Evolutionary conservation across 164 flowering plant species (phyloP), one percentile per base, ranked within the genome.

Genomic region (Vitis labrusca): DNA sequence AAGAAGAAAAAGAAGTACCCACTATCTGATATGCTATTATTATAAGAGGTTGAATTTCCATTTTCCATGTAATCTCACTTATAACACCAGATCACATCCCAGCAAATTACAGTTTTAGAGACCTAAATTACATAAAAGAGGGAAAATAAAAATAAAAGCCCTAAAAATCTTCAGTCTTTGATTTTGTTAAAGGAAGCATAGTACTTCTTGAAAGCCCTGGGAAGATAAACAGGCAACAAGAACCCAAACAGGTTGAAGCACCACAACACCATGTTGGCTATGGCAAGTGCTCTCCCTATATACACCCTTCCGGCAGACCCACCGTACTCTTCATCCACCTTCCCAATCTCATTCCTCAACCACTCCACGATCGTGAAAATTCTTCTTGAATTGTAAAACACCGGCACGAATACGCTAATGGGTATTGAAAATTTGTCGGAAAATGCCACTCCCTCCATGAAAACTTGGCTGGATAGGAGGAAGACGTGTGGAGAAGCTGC

Each of bases 401-500:
- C 85, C 10, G 94, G 94, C 51, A 92, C 89, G 52, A 88, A 88
- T 2, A 77, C 94, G 15, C 85, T 63, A 2, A 85, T 66, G 1
- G 91, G 94, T 0, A 81, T 23, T 54, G 93, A 81, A 62, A 91
- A 89, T 56, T 77, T n/a, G n/a, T 64, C 66, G 3, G 85, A 73
- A 67, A 71, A 80, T 4, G 93, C 69, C 11, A 80, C 32, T 9
- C 83, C 83, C 17, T 80, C 83, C 91, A 92, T 86, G 77, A 88
- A 87, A 8, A 89, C 80, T 44, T 89, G 98, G 63, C 89, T 75
- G 0, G 94, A 78, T 0, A 92, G 73, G 1, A 94, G 84, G 64
- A 89, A 89, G 0, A 91, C 76, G 59, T 90, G 97, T 0, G 97
- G 94, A 0, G 86, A 82, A 0, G 97, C 92, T 0, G 92, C 91